Evolutionary conservation across 306 rosid species (phyloP), one percentile per base, ranked within the genome.

Genomic region (Lathyrus oleraceus): DNA sequence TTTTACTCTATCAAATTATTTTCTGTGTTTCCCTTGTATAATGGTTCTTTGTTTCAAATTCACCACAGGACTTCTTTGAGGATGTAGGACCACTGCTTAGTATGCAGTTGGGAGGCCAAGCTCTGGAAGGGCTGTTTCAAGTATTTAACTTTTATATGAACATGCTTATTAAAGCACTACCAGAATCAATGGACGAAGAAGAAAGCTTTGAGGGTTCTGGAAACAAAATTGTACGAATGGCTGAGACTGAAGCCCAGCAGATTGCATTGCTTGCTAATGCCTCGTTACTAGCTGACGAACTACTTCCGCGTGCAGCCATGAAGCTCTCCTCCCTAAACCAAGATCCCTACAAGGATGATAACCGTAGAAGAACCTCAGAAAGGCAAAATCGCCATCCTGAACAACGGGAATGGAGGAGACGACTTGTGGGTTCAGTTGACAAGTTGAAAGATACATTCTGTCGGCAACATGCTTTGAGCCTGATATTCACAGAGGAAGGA

Each of bases 21-120:
- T 56, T 40, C 51, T 10, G n/a, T 73, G 69, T 38, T 66, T 67
- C 63, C 21, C 44, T 13, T 45, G 65, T 75, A 36, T 60, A 39
- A 27, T 68, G 75, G 35, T 44, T 71, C 12, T 72, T 28, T 36
- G 12, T 48, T 70, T 30, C 47, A 61, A 51, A 32, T 58, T 72
- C 54, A 38, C 64, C 75, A 32, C 91, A 95, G 99, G 99, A 95
- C 72, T 95, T 91, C 86, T 87, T 95, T 52, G 99, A 95, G 82
- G 97, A 95, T 72, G 99, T 95, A 44, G 99, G 99, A 66, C 99
- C 97, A 30, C 83, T 91, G 75, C 95, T 95, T 32, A 91, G 99
- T 71, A 95, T 95, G 99, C 99, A 89, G 88, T 79, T 95, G 88
- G 99, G 99, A 44, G 96, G 97, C 74, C 95, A 91, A 79, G 92